These are phyloP conservation scores for Phytophthora lateralis DNA, from an alignment of 352 stramenopile species.

Conservation along the genomic window DNA sequence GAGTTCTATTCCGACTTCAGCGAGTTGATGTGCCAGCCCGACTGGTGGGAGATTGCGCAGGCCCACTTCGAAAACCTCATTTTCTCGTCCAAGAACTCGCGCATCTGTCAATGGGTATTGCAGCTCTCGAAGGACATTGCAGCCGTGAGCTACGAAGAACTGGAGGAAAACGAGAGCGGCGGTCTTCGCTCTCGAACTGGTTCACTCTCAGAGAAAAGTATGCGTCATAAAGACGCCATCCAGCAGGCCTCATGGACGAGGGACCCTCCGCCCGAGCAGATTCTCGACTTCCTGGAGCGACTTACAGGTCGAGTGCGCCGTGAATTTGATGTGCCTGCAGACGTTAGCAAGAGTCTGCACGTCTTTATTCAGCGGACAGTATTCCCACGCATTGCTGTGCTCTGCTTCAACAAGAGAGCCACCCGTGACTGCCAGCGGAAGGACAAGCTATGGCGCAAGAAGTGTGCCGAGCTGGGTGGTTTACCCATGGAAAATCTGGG, in stretches of 20 bases:
- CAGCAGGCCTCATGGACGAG: constrained; percentile 58
- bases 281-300: constrained; percentile 77
- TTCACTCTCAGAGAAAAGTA: constrained; percentile 9
- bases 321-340: constrained; percentile 70
- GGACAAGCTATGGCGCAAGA: constrained; percentile 85
- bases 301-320: constrained; percentile 71
- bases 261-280: constrained; percentile 71
- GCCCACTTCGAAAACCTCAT: constrained; percentile 89
- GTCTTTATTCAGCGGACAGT: constrained; percentile 80
- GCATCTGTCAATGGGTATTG: constrained; percentile 72
- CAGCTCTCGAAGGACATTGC: constrained; percentile 74
- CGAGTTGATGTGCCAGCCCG: constrained; percentile 72
- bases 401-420: constrained; percentile 77
- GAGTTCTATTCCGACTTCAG: constrained; percentile 87
- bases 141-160: constrained; percentile 54
- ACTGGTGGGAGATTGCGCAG: constrained; percentile 87
- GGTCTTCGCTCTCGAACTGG: constrained; percentile 18
- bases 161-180: constrained; percentile 48
- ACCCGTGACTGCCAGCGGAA: constrained; percentile 80
- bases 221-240: constrained; percentile 5
- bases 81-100: constrained; percentile 68
- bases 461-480: constrained; percentile 61
- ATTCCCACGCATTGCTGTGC: constrained; percentile 69
- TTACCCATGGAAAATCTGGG: constrained; percentile 74
- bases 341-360: constrained; percentile 83